phyloP scores from a whole-genome alignment of 176 grass and related monocot species.

The Ananas comosus region DNA sequence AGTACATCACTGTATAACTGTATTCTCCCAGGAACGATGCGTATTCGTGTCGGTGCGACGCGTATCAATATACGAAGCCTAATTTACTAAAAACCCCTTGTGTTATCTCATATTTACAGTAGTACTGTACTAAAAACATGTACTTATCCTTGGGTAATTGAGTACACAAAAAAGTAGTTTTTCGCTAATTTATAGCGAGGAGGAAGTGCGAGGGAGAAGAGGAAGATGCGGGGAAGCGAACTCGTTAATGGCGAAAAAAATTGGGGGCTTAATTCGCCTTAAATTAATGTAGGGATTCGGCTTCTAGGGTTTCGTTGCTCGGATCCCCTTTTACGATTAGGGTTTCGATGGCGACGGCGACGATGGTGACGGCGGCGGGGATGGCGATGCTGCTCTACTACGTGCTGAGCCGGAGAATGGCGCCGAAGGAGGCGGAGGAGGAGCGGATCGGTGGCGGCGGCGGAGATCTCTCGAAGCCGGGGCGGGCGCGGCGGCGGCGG shows the following conservation, averaged over 20 bases:
- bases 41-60: too few relatives aligned
- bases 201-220: background rate
- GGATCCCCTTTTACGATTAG: background rate
- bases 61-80: too few relatives aligned
- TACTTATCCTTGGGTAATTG: too few relatives aligned
- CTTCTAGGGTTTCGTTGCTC: background rate
- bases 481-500: conserved; percentile 40
- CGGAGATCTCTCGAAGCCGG: conserved; percentile 10
- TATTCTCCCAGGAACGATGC: too few relatives aligned
- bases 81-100: too few relatives aligned
- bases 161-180: too few relatives aligned
- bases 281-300: background rate
- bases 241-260: conserved; percentile 25
- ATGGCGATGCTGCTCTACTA: conserved; percentile 81
- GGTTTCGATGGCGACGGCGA: conserved; percentile 57
- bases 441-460: conserved; percentile 15
- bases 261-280: background rate
- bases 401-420: conserved; percentile 54
- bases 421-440: conserved; percentile 31
- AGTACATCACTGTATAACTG: too few relatives aligned
- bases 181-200: too few relatives aligned
- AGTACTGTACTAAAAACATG: too few relatives aligned
- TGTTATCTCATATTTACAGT: too few relatives aligned
- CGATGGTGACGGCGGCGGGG: conserved; percentile 85
- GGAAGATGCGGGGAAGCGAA: background rate